Percentiles rank a stretch among this genome's conserved stretches.
Conservation (phyloP, 2,329 filamentous ascomycete genomes). For the Leptographium wingfieldii region DNA sequence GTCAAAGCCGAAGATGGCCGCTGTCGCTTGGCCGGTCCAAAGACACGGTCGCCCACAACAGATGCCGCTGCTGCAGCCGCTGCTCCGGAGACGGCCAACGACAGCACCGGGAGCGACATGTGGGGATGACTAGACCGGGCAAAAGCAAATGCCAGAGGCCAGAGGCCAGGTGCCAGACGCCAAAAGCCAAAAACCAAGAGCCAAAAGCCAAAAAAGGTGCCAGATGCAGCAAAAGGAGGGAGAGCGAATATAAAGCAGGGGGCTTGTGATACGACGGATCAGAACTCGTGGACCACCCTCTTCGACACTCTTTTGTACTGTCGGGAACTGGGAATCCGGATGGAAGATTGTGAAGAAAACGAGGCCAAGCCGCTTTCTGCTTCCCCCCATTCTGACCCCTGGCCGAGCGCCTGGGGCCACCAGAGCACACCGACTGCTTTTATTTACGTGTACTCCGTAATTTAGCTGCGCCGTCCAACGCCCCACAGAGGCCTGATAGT, state of each 20-base stretch:
- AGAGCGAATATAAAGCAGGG: neutral
- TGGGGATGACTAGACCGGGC: neutral
- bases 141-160: neutral
- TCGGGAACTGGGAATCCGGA: neutral
- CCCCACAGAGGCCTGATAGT: neutral
- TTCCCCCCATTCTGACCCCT: too few relatives aligned
- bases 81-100: slow-evolving; percentile 71
- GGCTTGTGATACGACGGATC: neutral
- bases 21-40: slow-evolving; percentile 19
- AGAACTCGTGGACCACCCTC: too few relatives aligned
- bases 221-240: neutral
- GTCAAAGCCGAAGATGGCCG: neutral
- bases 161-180: too few relatives aligned
- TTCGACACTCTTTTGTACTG: neutral
- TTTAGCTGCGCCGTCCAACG: neutral
- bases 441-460: neutral
- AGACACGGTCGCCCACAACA: slow-evolving; percentile 66
- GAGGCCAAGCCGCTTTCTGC: too few relatives aligned
- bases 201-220: too few relatives aligned
- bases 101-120: slow-evolving; percentile 53
- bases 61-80: slow-evolving; percentile 69
- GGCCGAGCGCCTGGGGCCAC: too few relatives aligned
- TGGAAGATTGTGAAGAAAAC: too few relatives aligned
- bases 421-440: neutral
- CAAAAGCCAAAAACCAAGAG: neutral